A percentile compares a stretch with the other conserved stretches of the same genome.
Evolutionary conservation across 805 yeast genomes (phyloP).

Genomic region (Yarrowia sp.): DNA sequence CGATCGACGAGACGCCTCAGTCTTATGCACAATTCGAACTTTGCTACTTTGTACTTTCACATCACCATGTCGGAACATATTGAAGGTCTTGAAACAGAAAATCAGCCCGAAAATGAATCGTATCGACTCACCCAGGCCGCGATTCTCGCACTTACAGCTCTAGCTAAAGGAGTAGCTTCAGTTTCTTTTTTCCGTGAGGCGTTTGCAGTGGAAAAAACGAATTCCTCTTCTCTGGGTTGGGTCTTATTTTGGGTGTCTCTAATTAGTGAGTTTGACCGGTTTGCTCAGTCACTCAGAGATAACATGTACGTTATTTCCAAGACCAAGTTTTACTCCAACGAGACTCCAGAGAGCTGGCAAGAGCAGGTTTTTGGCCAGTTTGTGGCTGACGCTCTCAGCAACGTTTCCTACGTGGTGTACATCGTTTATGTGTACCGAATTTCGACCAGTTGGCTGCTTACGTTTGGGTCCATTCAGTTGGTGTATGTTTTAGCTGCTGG

Average conservation of each 20-base stretch:
- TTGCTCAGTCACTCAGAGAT: slow-evolving; percentile 12
- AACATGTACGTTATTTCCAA: slow-evolving; percentile 8
- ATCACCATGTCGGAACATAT: neutral
- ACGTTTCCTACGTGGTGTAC: neutral
- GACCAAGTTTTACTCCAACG: slow-evolving; percentile 10
- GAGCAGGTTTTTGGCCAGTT: neutral
- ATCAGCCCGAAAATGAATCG: neutral
- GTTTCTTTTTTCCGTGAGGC: neutral
- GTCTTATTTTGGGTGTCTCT: neutral
- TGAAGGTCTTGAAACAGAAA: neutral
- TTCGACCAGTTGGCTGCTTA: neutral
- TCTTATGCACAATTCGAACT: neutral
- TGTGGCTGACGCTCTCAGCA: neutral
- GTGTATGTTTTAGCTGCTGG: neutral
- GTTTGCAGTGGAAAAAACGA: neutral
- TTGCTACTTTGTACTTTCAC: neutral
- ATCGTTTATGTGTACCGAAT: neutral
- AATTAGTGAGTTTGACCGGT: neutral
- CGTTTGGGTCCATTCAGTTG: neutral
- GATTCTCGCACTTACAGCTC: neutral
- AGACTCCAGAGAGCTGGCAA: slow-evolving; percentile 8
- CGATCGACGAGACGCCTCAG: too few species aligned
- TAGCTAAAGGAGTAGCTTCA: neutral
- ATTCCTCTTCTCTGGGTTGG: neutral
- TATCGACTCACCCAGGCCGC: neutral